phyloP scores from a whole-genome alignment of 2,329 filamentous ascomycete genomes.

The Cladobotryum protrusum region DNA sequence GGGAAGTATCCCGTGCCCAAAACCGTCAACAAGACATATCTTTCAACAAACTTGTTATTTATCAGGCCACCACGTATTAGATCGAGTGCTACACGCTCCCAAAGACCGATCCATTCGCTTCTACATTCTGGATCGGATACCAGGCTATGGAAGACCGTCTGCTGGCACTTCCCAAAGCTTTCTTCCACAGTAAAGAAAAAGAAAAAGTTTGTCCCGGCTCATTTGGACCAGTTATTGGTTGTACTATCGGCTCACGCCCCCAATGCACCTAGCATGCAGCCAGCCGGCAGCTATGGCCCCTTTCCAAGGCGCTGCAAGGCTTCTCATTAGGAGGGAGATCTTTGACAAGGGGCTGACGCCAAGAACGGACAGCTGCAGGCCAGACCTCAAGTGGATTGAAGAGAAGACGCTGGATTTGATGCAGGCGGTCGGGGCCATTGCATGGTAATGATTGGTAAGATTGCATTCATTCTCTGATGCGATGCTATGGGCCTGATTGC shows the following conservation, averaged over 20 bases:
- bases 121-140: slow-evolving; percentile 2
- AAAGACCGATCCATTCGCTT: slow-evolving; percentile 3
- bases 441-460: neutral
- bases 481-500: no score
- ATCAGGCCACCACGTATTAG: slow-evolving; percentile 9
- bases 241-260: slow-evolving; percentile 9
- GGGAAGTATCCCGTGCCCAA: slow-evolving; percentile 15
- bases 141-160: neutral
- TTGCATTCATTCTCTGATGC: no score
- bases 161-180: neutral
- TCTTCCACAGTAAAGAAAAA: neutral
- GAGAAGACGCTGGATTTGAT: slow-evolving; percentile 1
- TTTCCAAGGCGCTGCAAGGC: slow-evolving; percentile 41
- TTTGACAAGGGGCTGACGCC: slow-evolving; percentile 20
- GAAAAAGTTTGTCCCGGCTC: neutral
- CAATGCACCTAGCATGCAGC: slow-evolving; percentile 40
- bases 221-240: neutral
- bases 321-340: slow-evolving; percentile 33
- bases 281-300: slow-evolving; percentile 39
- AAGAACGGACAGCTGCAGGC: slow-evolving; percentile 24
- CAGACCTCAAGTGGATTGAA: slow-evolving; percentile 12
- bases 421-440: neutral
- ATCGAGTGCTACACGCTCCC: slow-evolving; percentile 6
- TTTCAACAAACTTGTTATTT: slow-evolving; percentile 12
- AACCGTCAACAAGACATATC: slow-evolving; percentile 14